Percentiles rank a stretch among this genome's conserved stretches.
phyloP scores from a whole-genome alignment of 352 stramenopile species.

The Globisporangium rhizosaccharum region DNA sequence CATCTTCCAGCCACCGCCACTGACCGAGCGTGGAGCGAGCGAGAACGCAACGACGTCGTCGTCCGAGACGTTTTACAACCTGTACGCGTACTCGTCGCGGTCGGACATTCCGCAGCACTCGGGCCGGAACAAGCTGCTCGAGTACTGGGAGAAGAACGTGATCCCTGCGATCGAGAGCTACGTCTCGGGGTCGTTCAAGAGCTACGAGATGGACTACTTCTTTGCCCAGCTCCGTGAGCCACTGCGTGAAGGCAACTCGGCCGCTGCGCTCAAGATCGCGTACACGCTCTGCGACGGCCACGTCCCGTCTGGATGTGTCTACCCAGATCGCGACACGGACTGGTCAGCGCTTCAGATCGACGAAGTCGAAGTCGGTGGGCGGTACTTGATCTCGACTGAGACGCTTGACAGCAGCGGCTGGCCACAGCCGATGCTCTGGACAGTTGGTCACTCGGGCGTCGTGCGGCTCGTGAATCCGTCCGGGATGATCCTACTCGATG shows the following conservation, averaged over 20 bases:
- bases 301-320: conserved; percentile 69
- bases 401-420: conserved; percentile 31
- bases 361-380: conserved; percentile 58
- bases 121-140: conserved; percentile 72
- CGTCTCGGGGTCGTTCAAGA: conserved; percentile 78
- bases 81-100: conserved; percentile 64
- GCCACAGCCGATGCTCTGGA: conserved; percentile 60
- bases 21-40: background rate
- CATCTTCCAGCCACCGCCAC: conserved; percentile 19
- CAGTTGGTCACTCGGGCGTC: conserved; percentile 45
- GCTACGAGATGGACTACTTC: conserved; percentile 86
- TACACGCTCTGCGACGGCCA: conserved; percentile 78
- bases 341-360: conserved; percentile 74
- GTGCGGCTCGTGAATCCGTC: conserved; percentile 44
- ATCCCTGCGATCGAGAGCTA: conserved; percentile 82
- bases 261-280: conserved; percentile 73
- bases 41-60: background rate
- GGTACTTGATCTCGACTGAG: conserved; percentile 42
- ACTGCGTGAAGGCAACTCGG: conserved; percentile 64
- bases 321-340: conserved; percentile 73
- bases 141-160: conserved; percentile 84
- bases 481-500: conserved; percentile 57
- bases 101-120: conserved; percentile 61
- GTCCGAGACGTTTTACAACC: conserved; percentile 58
- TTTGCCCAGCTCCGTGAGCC: conserved; percentile 77